Conservation (phyloP, 1,284 basidiomycete genomes). For the Pisolithus thermaeus region DNA sequence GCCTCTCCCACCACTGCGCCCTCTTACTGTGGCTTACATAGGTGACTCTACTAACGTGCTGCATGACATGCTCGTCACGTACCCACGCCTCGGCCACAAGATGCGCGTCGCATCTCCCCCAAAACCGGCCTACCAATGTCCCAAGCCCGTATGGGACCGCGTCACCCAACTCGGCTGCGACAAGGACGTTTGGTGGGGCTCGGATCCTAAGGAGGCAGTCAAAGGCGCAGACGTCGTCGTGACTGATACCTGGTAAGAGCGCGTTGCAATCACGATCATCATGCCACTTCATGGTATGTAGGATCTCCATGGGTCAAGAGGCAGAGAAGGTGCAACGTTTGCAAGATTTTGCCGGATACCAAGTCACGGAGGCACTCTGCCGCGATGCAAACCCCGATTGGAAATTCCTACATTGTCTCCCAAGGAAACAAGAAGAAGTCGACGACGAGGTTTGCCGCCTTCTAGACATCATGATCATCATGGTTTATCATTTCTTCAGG, state of each 20-base stretch:
- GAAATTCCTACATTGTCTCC: constrained; percentile 97
- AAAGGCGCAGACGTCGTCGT: constrained; percentile 88
- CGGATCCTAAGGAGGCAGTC: constrained; percentile 83
- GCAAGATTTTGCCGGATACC: constrained; percentile 87
- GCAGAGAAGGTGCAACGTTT: constrained; percentile 88
- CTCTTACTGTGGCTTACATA: constrained; percentile 87
- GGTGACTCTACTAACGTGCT: constrained; percentile 96
- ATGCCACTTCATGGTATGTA: constrained; percentile 24
- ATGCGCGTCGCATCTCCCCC: constrained; percentile 80
- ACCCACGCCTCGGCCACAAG: constrained; percentile 86
- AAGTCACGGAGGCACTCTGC: constrained; percentile 87
- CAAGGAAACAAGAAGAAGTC: constrained; percentile 89
- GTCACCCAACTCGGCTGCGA: constrained; percentile 68
- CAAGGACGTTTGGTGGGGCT: constrained; percentile 68
- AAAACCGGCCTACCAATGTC: constrained; percentile 64
- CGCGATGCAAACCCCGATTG: constrained; percentile 77
- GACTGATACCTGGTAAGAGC: constrained; percentile 86
- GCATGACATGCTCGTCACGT: constrained; percentile 95
- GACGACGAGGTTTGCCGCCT: constrained; percentile 74
- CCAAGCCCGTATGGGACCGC: constrained; percentile 74
- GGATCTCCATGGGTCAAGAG: constrained; percentile 99
- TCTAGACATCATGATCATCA: background rate
- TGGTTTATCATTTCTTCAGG: constrained; percentile 32
- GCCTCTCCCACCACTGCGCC: constrained; percentile 42
- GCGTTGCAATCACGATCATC: background rate